These are phyloP conservation scores for Scytalidium sp. DNA, from an alignment of 2,329 filamentous ascomycete genomes.

Conservation along the genomic window DNA sequence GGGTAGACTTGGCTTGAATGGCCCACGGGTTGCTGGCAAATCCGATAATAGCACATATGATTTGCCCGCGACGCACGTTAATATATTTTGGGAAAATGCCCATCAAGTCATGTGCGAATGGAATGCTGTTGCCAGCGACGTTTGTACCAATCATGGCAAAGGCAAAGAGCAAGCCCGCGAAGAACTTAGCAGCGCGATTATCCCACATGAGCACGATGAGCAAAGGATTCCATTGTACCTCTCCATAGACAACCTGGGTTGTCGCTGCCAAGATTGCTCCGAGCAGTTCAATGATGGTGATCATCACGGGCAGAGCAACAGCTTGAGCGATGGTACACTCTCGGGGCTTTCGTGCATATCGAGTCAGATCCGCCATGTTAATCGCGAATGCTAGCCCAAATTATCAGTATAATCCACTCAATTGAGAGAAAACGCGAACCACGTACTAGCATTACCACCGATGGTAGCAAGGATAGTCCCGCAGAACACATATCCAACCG, in stretches of 20 bases:
- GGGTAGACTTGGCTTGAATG: conserved; percentile 32
- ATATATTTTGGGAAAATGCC: conserved; percentile 48
- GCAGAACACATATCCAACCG: background rate
- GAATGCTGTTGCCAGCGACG: conserved; percentile 42
- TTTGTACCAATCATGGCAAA: conserved; percentile 49
- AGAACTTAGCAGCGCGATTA: conserved; percentile 42
- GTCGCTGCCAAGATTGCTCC: conserved; percentile 48
- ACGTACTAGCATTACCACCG: background rate
- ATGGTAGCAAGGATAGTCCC: background rate
- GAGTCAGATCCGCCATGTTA: conserved; percentile 38
- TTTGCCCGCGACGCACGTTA: conserved; percentile 51
- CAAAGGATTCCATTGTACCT: conserved; percentile 43
- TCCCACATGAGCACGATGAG: conserved; percentile 41
- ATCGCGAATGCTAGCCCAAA: conserved; percentile 9
- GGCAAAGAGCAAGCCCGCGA: conserved; percentile 38
- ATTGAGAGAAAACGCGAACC: background rate
- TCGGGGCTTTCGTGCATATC: conserved; percentile 28
- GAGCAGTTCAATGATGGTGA: conserved; percentile 31
- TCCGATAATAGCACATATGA: conserved; percentile 39
- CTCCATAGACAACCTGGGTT: conserved; percentile 47
- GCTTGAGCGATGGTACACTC: background rate
- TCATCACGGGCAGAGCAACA: conserved; percentile 32
- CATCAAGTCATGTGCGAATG: conserved; percentile 52
- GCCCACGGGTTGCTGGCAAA: conserved; percentile 48
- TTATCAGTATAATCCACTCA: background rate